Evolutionary conservation across 768 basidiomycete species (phyloP).

Genomic region (Podaxis sp.): DNA sequence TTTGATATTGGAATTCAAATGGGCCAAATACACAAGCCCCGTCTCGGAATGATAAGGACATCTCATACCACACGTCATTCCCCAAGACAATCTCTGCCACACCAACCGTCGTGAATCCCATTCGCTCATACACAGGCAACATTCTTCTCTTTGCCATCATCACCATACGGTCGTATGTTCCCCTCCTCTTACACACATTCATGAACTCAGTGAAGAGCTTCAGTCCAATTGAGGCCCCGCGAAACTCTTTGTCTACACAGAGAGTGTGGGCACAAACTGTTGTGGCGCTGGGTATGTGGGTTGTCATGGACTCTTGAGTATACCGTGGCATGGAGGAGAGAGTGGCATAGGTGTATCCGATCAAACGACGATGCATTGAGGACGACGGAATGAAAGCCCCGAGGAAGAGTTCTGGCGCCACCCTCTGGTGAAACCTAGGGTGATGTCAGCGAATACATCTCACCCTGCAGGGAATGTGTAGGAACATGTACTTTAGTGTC

Average conservation of each 20-base stretch:
- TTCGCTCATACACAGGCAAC: neutral
- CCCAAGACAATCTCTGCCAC: slow-evolving; percentile 1
- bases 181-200: neutral
- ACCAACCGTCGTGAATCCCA: slow-evolving; percentile 1
- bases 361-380: neutral
- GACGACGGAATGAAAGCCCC: neutral
- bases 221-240: neutral
- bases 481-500: neutral
- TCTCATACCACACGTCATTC: slow-evolving; percentile 7
- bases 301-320: neutral
- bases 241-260: slow-evolving; percentile 3
- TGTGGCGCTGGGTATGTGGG: neutral
- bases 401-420: slow-evolving; percentile 4
- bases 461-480: too few species aligned
- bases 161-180: slow-evolving; percentile 3
- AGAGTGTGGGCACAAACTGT: slow-evolving; percentile 1
- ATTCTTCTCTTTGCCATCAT: neutral
- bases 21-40: neutral
- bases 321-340: slow-evolving; percentile 1
- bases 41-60: neutral
- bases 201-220: slow-evolving; percentile 2
- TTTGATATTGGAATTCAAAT: too few species aligned
- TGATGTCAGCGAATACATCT: neutral
- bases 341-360: neutral
- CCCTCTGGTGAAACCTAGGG: slow-evolving; percentile 1